phyloP scores from a whole-genome alignment of 176 grass and related monocot species.

The Zea mays region DNA sequence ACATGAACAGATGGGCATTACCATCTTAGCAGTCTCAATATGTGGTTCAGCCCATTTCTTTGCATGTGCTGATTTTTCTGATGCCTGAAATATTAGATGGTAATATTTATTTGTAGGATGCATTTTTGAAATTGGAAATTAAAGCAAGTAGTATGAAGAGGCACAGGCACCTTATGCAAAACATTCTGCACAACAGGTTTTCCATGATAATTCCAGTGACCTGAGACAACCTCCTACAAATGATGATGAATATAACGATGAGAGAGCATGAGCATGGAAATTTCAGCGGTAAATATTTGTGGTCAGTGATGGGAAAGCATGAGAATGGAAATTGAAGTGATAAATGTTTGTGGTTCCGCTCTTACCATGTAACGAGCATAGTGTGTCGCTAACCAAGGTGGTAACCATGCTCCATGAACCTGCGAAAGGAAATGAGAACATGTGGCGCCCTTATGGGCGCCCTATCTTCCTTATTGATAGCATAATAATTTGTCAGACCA shows the following conservation, averaged over 20 bases:
- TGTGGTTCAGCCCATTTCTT: conserved; percentile 88
- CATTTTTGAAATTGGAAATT: conserved; percentile 30
- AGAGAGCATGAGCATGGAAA: conserved; percentile 13
- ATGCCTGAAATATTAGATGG: conserved; percentile 53
- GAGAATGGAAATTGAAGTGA: neutral
- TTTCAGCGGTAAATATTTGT: neutral
- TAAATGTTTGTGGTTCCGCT: conserved; percentile 3
- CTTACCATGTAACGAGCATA: conserved; percentile 54
- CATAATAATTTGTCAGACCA: too few relatives aligned
- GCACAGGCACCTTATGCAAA: conserved; percentile 52
- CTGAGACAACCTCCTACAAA: conserved; percentile 69
- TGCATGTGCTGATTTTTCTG: conserved; percentile 76
- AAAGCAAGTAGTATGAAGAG: conserved; percentile 4
- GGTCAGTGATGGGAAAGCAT: neutral
- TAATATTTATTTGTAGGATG: neutral
- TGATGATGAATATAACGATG: neutral
- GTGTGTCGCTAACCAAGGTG: conserved; percentile 80
- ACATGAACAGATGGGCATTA: conserved; percentile 29
- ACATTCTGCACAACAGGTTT: conserved; percentile 68
- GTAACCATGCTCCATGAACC: conserved; percentile 97
- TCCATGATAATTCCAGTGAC: conserved; percentile 73
- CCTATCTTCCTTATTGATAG: too few relatives aligned
- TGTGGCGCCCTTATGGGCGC: too few relatives aligned
- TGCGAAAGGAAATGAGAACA: conserved; percentile 30
- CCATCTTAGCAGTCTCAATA: conserved; percentile 66